These are phyloP conservation scores for Conringia planisiliqua DNA, from an alignment of 345 rosid genomes.

Conservation along the genomic window DNA sequence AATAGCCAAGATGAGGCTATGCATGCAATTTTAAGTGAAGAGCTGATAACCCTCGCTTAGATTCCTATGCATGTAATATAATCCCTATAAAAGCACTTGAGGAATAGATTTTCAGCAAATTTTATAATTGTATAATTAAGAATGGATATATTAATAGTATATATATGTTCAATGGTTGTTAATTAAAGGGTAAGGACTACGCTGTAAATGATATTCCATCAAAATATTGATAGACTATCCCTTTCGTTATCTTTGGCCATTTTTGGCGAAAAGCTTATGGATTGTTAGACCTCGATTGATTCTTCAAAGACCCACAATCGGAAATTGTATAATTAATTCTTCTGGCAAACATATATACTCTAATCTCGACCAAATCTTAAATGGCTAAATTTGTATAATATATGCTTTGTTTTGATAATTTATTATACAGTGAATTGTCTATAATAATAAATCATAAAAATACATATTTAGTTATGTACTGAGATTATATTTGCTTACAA, in stretches of 20 bases:
- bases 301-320: background rate
- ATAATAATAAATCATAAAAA: background rate
- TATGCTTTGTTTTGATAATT: background rate
- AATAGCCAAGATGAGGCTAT: background rate
- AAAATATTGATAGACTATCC: constrained; percentile 10
- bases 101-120: too few relatives aligned
- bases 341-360: background rate
- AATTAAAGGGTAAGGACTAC: background rate
- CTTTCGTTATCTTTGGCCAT: constrained; percentile 19
- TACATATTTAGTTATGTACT: background rate
- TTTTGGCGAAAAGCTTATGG: background rate
- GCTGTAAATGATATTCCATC: background rate
- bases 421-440: background rate
- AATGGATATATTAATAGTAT: too few relatives aligned
- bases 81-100: too few relatives aligned
- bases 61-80: too few relatives aligned
- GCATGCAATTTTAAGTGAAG: background rate
- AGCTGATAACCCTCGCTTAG: background rate
- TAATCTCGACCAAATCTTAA: background rate
- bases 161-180: background rate
- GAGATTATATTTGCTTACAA: background rate
- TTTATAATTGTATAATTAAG: too few relatives aligned
- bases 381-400: background rate
- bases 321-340: background rate
- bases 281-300: background rate